These are phyloP conservation scores for Blastobotrys mokoenaii DNA, from an alignment of 805 yeast genomes.

Conservation along the genomic window DNA sequence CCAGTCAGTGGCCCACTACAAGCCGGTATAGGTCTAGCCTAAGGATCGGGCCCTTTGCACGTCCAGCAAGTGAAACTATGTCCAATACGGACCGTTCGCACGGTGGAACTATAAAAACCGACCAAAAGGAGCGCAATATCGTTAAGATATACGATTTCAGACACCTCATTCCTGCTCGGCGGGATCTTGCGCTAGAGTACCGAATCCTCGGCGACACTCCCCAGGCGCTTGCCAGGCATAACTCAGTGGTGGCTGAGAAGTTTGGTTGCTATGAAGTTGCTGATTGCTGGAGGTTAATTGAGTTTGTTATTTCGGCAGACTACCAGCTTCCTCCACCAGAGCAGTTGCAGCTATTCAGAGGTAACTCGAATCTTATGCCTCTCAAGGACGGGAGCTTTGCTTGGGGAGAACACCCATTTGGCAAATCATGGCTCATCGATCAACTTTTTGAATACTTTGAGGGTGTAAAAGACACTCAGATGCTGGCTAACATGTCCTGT, in stretches of 20 bases:
- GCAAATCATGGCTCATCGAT: conserved; percentile 55
- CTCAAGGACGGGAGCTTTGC: conserved; percentile 15
- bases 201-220: conserved; percentile 38
- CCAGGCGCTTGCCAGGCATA: conserved; percentile 55
- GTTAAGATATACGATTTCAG: conserved; percentile 58
- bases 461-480: conserved; percentile 59
- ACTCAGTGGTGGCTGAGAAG: conserved; percentile 59
- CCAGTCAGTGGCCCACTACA: neutral
- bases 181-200: conserved; percentile 43
- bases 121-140: conserved; percentile 43
- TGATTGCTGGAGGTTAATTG: conserved; percentile 56
- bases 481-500: conserved; percentile 85
- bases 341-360: neutral
- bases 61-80: conserved; percentile 1
- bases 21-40: neutral
- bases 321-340: neutral
- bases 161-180: conserved; percentile 65
- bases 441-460: conserved; percentile 60
- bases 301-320: conserved; percentile 8
- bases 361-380: neutral
- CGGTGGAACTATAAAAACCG: conserved; percentile 29
- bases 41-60: neutral
- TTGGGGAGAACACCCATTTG: conserved; percentile 82
- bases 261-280: conserved; percentile 56
- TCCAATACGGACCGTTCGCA: conserved; percentile 12